Percentiles rank a stretch among this genome's conserved stretches.
These are phyloP conservation scores for Lachnellula willkommii DNA, from an alignment of 2,329 filamentous ascomycete species.

Conservation along the genomic window DNA sequence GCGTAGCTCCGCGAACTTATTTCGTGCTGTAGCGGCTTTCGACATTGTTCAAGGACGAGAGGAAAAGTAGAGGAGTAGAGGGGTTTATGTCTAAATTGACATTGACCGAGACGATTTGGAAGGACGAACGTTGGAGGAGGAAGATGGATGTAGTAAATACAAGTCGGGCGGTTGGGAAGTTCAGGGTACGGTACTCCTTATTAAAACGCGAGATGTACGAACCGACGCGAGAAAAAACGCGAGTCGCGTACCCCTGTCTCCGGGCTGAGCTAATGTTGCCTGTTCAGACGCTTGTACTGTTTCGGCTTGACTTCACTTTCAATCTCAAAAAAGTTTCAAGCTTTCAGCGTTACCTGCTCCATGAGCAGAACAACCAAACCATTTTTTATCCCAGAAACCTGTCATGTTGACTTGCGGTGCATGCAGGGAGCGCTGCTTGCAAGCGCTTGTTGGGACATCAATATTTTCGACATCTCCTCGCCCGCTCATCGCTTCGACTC, in stretches of 20 bases:
- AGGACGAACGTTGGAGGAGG: not conserved
- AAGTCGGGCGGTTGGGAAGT: constrained; percentile 1
- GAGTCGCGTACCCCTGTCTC: constrained; percentile 18
- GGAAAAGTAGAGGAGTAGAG: not conserved
- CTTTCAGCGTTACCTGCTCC: not conserved
- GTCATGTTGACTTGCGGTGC: constrained; percentile 27
- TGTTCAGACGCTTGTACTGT: not conserved
- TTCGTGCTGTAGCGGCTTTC: constrained; percentile 28
- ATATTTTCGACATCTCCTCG: constrained; percentile 5
- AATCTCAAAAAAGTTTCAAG: constrained; percentile 3
- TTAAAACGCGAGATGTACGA: not conserved
- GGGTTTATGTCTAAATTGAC: constrained; percentile 8
- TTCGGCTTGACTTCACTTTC: not conserved
- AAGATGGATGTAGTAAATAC: not conserved
- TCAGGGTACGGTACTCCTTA: not conserved
- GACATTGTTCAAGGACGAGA: constrained; percentile 25
- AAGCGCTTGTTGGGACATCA: constrained; percentile 24
- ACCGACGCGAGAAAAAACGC: constrained; percentile 1
- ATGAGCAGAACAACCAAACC: not conserved
- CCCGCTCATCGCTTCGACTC: not conserved
- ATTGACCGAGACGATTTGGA: constrained; percentile 7
- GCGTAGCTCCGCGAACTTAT: constrained; percentile 69
- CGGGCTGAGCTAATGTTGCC: not conserved
- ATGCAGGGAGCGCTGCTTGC: constrained; percentile 28
- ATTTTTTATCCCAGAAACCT: not conserved